phyloP scores from a whole-genome alignment of 169 alveolate species.

The Eimeria mitis region DNA sequence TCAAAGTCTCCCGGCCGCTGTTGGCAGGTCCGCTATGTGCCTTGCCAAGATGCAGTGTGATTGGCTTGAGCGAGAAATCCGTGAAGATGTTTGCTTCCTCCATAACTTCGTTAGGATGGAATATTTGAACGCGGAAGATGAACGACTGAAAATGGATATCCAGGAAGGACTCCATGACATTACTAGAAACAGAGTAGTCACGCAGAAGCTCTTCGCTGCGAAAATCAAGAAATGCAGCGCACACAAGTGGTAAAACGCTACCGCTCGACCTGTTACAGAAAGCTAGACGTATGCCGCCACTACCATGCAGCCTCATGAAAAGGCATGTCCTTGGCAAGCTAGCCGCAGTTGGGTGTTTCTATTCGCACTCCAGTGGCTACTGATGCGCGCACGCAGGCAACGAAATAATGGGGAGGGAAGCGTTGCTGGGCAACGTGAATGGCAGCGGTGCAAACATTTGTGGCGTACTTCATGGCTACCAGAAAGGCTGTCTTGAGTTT shows the following conservation, averaged over 20 bases:
- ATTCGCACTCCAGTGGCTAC: neutral
- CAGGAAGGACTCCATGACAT: conserved; percentile 57
- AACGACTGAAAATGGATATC: conserved; percentile 62
- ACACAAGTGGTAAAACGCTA: neutral
- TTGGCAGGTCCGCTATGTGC: neutral
- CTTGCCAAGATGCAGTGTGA: conserved; percentile 27
- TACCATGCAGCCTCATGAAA: neutral
- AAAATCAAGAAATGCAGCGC: neutral
- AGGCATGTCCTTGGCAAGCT: neutral
- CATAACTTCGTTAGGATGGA: conserved; percentile 79
- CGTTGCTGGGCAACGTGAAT: neutral
- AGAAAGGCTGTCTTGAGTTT: conserved; percentile 78
- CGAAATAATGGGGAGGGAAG: neutral
- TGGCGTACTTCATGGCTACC: conserved; percentile 78
- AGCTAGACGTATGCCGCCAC: neutral
- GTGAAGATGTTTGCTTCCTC: conserved; percentile 55
- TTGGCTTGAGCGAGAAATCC: conserved; percentile 45
- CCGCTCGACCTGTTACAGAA: neutral
- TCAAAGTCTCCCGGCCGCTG: neutral
- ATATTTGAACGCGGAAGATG: conserved; percentile 64
- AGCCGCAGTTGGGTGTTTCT: neutral
- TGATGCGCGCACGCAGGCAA: neutral
- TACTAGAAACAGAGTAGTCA: conserved; percentile 65
- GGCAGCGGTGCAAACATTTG: neutral
- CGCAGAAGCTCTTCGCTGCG: conserved; percentile 78